Base-by-base conservation (phyloP, 192 early-diverging fungal species). In the Allomyces macrogynus region DNA sequence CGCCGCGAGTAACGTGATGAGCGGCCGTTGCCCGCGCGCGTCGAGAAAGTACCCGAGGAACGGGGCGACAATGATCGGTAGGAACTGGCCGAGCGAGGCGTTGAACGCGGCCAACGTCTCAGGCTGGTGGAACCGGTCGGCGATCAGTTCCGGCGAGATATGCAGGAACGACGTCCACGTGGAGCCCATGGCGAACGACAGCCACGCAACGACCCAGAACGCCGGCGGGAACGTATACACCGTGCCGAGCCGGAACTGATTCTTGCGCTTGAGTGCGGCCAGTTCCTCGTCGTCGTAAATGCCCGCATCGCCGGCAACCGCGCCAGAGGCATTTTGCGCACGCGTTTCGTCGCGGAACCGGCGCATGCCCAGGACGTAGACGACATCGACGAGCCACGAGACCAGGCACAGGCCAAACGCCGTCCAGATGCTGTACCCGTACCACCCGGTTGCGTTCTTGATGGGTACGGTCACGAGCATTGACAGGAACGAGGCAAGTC, bases 41-140 rank as follows among this genome's bases (percentile, higher is more conserved):
- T 89, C 85, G 57, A 89, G 76, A 66, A 83, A 82, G 60, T 80
- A 68, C 10, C 87, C 87, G 23, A 89, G 69, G 67, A 87, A 81
- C 3, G 87, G 87, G 64, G 85, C 84, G 64, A 85, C 61, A 40
- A 85, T 69, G 10, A 87, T 76, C 23, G 87, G 87, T 64, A 86
- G 71, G 18, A 86, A 73, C 72, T 86, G 80, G 24, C 81, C 82
- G 42, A 86, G 70, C 32, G 83, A 84, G 9, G 86, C 85, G 10
- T 77, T 76, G 72, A 79, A 82, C 12, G 84, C 84, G 4, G 86
- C 86, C 10, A 77, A 57, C 5, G 73, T 63, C 63, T 89, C 84
- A 20, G 72, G 70, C 16, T 75, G 72, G 22, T 73, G 77, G 65
- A 85, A 89, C 10, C 84, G 81, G 63, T 85, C 74, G 67, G 87